A percentile compares a stretch with the other conserved stretches of the same genome.
Conservation (phyloP, 352 stramenopile genomes). For the Globisporangium lucens region DNA sequence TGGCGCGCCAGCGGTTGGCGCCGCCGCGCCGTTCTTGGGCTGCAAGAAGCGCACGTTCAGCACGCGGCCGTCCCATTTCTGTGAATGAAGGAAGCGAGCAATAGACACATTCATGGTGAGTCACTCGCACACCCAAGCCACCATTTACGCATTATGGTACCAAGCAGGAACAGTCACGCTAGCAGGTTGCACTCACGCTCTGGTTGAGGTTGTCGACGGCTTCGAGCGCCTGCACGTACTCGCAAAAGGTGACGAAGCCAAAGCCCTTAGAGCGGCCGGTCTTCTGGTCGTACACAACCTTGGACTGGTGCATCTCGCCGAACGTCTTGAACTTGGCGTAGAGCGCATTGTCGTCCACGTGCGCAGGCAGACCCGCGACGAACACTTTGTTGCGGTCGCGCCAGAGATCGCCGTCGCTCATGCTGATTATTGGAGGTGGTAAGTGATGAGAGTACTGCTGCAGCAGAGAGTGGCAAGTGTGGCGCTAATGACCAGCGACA, state of each 20-base stretch:
- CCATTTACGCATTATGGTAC: too few relatives aligned
- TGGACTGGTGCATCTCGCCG: conserved; percentile 85
- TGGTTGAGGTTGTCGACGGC: conserved; percentile 78
- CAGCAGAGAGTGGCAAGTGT: not conserved
- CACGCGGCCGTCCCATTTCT: conserved; percentile 82
- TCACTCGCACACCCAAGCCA: not conserved
- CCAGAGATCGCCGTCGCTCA: conserved; percentile 70
- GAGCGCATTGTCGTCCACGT: conserved; percentile 65
- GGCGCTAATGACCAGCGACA: not conserved
- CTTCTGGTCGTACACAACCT: conserved; percentile 72
- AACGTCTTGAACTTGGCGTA: conserved; percentile 72
- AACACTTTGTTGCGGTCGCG: conserved; percentile 89
- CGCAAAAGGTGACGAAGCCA: conserved; percentile 80
- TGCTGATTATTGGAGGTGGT: conserved; percentile 15
- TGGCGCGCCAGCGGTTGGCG: conserved; percentile 2
- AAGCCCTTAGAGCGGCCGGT: conserved; percentile 73
- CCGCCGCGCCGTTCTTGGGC: conserved; percentile 40
- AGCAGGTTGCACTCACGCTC: conserved; percentile 23
- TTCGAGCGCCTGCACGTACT: conserved; percentile 77
- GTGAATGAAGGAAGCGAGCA: not conserved
- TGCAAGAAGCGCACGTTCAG: conserved; percentile 85
- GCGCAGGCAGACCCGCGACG: conserved; percentile 61
- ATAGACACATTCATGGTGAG: not conserved
- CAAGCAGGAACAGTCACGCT: not conserved
- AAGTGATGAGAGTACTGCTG: not conserved